Evolutionary conservation across 2,329 filamentous ascomycete species (phyloP).

Genomic region (Botryotinia convoluta): DNA sequence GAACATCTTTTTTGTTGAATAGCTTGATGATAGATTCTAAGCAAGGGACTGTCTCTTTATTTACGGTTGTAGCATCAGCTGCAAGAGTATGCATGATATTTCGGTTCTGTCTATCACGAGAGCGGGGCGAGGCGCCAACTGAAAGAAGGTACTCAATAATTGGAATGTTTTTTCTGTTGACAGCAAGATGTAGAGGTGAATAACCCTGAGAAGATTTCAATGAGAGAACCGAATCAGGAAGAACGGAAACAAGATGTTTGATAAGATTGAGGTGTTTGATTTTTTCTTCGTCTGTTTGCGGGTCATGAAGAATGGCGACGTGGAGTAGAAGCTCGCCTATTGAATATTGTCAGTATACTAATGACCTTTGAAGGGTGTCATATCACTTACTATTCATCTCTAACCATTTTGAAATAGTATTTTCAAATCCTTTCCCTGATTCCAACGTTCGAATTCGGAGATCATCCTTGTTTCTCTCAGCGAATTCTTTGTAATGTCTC

Average conservation of each 20-base stretch:
- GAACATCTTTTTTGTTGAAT: conserved; percentile 55
- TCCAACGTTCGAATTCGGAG: conserved; percentile 59
- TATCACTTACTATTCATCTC: conserved; percentile 52
- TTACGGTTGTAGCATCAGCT: not conserved
- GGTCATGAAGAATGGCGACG: conserved; percentile 53
- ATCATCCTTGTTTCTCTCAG: conserved; percentile 59
- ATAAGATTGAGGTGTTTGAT: conserved; percentile 53
- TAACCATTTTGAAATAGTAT: conserved; percentile 61
- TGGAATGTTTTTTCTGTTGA: conserved; percentile 51
- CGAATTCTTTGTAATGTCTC: conserved; percentile 67
- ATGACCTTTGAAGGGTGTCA: not conserved
- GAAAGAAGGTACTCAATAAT: conserved; percentile 60
- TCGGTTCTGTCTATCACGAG: conserved; percentile 56
- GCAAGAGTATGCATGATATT: conserved; percentile 67
- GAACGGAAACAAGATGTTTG: conserved; percentile 61
- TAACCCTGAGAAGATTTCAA: conserved; percentile 55
- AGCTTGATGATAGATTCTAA: conserved; percentile 53
- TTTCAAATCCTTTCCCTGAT: conserved; percentile 60
- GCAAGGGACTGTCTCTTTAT: conserved; percentile 29
- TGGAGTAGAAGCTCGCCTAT: conserved; percentile 64
- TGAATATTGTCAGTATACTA: conserved; percentile 18
- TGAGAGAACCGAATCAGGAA: conserved; percentile 58
- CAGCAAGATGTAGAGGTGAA: conserved; percentile 70
- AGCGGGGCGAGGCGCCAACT: conserved; percentile 67
- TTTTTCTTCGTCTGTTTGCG: conserved; percentile 30